Evolutionary conservation across 306 rosid genomes (phyloP).

Genomic region (Biancaea sappan): DNA sequence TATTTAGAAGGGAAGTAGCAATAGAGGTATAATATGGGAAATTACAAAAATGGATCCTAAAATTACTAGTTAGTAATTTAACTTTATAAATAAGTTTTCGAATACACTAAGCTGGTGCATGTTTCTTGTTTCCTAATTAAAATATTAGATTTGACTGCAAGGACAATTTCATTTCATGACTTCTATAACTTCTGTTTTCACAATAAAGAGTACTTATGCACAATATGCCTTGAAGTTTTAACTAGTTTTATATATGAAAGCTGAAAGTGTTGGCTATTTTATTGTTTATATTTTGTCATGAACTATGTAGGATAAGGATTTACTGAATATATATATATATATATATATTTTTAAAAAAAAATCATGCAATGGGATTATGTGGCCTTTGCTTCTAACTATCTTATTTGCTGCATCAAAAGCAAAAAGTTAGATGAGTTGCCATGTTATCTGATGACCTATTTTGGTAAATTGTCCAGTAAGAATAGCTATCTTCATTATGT

Average conservation of each 20-base stretch:
- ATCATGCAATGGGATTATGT: background rate
- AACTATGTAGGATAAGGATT: background rate
- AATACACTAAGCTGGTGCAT: background rate
- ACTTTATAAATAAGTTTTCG: background rate
- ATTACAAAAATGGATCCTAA: background rate
- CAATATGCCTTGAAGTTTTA: too few species aligned
- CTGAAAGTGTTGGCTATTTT: background rate
- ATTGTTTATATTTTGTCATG: background rate
- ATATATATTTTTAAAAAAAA: too few species aligned
- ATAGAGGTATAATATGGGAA: background rate
- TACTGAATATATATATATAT: background rate
- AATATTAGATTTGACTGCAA: background rate
- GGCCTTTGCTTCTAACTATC: conserved; percentile 1
- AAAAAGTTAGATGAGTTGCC: background rate
- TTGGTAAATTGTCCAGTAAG: conserved; percentile 1
- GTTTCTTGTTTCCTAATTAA: background rate
- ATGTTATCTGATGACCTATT: conserved; percentile 3
- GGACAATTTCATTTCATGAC: background rate
- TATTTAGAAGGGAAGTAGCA: background rate
- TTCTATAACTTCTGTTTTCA: background rate
- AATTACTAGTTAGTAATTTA: background rate
- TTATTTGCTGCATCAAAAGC: background rate
- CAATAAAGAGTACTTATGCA: too few species aligned
- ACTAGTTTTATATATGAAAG: background rate
- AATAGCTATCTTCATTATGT: background rate